These are phyloP conservation scores for Saccharomycopsis guyanensis DNA, from an alignment of 805 yeast genomes.

Conservation along the genomic window DNA sequence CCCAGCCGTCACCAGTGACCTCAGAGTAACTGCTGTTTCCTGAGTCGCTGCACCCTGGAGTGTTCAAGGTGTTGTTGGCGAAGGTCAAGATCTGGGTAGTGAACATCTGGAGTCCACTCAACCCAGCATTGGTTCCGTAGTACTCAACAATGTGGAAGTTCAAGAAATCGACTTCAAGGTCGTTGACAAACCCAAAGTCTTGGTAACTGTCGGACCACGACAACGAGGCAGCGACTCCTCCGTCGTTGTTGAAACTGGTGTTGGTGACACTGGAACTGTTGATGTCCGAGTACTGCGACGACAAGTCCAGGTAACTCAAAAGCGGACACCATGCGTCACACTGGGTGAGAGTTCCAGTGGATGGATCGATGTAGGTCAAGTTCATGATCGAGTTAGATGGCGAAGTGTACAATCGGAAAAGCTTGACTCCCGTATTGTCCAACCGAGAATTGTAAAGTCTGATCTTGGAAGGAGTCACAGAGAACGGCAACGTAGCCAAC, in stretches of 20 bases:
- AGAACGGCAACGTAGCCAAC: constrained; percentile 50
- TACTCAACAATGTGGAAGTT: constrained; percentile 58
- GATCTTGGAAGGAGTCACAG: constrained; percentile 59
- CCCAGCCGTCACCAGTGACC: constrained; percentile 28
- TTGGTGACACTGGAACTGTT: constrained; percentile 24
- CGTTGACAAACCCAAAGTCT: constrained; percentile 76
- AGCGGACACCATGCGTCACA: constrained; percentile 94
- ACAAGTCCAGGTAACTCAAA: constrained; percentile 33
- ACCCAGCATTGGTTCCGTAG: constrained; percentile 61
- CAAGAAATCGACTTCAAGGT: constrained; percentile 50
- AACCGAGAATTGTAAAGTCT: constrained; percentile 57
- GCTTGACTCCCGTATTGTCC: constrained; percentile 42
- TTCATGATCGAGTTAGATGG: constrained; percentile 92
- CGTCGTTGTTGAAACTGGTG: constrained; percentile 20
- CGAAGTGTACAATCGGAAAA: constrained; percentile 65
- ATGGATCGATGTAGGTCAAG: constrained; percentile 74
- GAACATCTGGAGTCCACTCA: constrained; percentile 67
- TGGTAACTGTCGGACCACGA: constrained; percentile 44
- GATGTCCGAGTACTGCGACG: constrained; percentile 24
- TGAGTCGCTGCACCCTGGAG: constrained; percentile 44
- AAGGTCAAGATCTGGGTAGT: constrained; percentile 49
- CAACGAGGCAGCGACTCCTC: constrained; percentile 31
- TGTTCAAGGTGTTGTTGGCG: constrained; percentile 70
- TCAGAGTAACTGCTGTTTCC: constrained; percentile 24
- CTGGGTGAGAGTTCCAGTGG: constrained; percentile 41